phyloP scores from a whole-genome alignment of 768 basidiomycete genomes.

The Thelephora ganbajun region DNA sequence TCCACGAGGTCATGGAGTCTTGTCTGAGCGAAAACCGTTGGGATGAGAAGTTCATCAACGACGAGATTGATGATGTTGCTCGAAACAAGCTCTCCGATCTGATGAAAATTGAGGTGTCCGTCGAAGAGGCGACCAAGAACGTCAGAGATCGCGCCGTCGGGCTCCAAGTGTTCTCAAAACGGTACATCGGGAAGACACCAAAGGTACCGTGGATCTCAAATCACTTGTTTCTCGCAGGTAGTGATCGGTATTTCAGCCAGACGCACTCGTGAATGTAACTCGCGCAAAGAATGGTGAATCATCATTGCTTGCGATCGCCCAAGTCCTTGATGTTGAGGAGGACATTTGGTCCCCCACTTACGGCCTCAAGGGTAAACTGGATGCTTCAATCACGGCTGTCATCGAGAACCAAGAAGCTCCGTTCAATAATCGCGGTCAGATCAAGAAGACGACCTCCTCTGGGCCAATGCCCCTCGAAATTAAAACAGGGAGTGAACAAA shows the following conservation, averaged over 20 bases:
- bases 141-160: conserved; percentile 50
- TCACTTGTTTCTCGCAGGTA: not conserved
- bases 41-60: conserved; percentile 50
- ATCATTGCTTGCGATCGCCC: conserved; percentile 55
- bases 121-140: conserved; percentile 55
- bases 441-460: conserved; percentile 12
- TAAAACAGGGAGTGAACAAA: conserved; percentile 55
- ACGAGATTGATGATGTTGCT: conserved; percentile 42
- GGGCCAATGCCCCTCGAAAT: conserved; percentile 79
- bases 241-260: conserved; percentile 25
- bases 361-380: conserved; percentile 91
- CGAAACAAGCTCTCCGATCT: conserved; percentile 43
- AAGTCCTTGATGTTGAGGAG: conserved; percentile 83
- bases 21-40: conserved; percentile 51
- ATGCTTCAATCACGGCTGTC: conserved; percentile 69
- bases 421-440: conserved; percentile 10
- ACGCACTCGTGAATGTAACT: conserved; percentile 56
- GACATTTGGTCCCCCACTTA: conserved; percentile 95
- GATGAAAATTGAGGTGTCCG: conserved; percentile 38
- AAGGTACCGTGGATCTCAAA: conserved; percentile 30
- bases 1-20: conserved; percentile 83
- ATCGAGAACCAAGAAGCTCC: conserved; percentile 13
- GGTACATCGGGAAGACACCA: conserved; percentile 50
- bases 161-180: conserved; percentile 44
- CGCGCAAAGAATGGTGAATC: conserved; percentile 33